Conservation (phyloP, 2,329 filamentous ascomycete genomes). For the Fusarium sp. region DNA sequence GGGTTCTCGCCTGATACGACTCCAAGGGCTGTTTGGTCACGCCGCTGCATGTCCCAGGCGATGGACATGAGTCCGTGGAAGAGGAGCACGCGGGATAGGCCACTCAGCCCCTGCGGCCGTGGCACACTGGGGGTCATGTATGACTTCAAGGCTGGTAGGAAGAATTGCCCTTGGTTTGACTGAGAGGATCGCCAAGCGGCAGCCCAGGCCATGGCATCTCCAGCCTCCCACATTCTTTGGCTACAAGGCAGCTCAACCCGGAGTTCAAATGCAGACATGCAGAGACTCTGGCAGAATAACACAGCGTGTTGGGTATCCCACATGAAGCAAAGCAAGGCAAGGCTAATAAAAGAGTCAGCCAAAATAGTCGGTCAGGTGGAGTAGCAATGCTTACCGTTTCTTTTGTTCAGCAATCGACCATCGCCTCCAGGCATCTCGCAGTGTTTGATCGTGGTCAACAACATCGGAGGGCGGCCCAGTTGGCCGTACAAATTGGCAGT, state of each 20-base stretch:
- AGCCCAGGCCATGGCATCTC: slow-evolving; percentile 63
- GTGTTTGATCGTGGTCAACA: slow-evolving; percentile 50
- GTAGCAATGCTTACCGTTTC: slow-evolving; percentile 57
- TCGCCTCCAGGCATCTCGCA: slow-evolving; percentile 62
- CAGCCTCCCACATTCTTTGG: slow-evolving; percentile 67
- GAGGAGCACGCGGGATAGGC: slow-evolving; percentile 64
- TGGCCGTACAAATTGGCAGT: slow-evolving; percentile 50
- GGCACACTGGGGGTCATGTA: slow-evolving; percentile 62
- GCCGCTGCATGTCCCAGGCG: slow-evolving; percentile 70
- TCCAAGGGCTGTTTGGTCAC: slow-evolving; percentile 71
- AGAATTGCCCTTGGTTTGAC: slow-evolving; percentile 43
- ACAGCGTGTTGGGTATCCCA: slow-evolving; percentile 75
- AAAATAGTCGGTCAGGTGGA: not conserved
- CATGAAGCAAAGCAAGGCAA: slow-evolving; percentile 72
- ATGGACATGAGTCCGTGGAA: slow-evolving; percentile 73
- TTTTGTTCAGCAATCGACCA: slow-evolving; percentile 69
- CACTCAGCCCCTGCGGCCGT: slow-evolving; percentile 57
- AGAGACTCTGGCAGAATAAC: slow-evolving; percentile 73
- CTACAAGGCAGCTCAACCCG: slow-evolving; percentile 67
- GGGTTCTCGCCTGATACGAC: slow-evolving; percentile 42
- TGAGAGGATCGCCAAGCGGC: slow-evolving; percentile 48
- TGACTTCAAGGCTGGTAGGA: slow-evolving; percentile 65
- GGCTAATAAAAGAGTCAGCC: slow-evolving; percentile 40
- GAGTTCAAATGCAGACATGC: slow-evolving; percentile 74
- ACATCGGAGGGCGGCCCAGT: slow-evolving; percentile 31